Conservation (phyloP, 2,329 filamentous ascomycete genomes). For the Xylariaceae sp. region DNA sequence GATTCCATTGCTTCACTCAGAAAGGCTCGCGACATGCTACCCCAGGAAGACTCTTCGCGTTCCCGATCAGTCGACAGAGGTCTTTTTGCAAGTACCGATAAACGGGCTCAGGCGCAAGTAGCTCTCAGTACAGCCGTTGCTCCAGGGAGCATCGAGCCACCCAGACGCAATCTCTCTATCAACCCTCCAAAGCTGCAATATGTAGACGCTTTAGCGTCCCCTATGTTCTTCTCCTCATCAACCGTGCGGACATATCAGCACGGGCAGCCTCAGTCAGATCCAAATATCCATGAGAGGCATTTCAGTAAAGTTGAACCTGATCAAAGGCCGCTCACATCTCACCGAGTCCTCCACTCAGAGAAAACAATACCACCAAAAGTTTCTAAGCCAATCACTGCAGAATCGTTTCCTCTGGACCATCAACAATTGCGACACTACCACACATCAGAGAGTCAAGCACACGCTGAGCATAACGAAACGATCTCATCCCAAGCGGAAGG, state of each 20-base stretch:
- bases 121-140: constrained; percentile 59
- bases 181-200: constrained; percentile 38
- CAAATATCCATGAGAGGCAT: constrained; percentile 37
- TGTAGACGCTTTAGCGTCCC: constrained; percentile 29
- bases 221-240: constrained; percentile 35
- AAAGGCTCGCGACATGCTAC: constrained; percentile 36
- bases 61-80: constrained; percentile 62
- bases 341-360: constrained; percentile 37
- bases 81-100: constrained; percentile 55
- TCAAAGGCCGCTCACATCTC: constrained; percentile 44
- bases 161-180: constrained; percentile 41
- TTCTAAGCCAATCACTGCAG: constrained; percentile 35
- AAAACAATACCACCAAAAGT: constrained; percentile 29
- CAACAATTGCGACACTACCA: constrained; percentile 17
- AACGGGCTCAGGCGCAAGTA: constrained; percentile 60
- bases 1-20: constrained; percentile 40
- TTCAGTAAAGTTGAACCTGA: constrained; percentile 32
- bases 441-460: constrained; percentile 30
- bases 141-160: constrained; percentile 54
- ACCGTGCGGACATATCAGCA: constrained; percentile 38
- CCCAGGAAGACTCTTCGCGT: constrained; percentile 44
- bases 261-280: constrained; percentile 39
- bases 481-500: constrained; percentile 6
- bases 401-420: constrained; percentile 29
- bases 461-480: constrained; percentile 23